Percentiles rank a stretch among this genome's conserved stretches.
phyloP scores from a whole-genome alignment of 2,329 filamentous ascomycete species.

The Aspergillus sp. region DNA sequence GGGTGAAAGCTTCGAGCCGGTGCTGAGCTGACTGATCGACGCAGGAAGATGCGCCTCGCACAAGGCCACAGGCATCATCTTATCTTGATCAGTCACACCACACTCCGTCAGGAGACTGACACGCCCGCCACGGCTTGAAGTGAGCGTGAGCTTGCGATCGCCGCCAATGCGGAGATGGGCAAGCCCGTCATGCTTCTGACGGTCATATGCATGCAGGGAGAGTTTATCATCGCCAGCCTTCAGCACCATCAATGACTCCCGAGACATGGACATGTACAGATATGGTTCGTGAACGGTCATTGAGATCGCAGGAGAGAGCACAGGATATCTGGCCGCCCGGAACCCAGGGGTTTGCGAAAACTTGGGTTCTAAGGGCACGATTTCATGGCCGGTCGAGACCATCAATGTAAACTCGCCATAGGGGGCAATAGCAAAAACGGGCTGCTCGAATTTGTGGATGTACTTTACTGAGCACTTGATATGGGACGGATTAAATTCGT shows the following conservation, averaged over 20 bases:
- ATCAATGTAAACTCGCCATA: conserved; percentile 45
- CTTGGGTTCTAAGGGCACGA: conserved; percentile 45
- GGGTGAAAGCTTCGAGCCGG: conserved; percentile 15
- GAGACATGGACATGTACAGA: conserved; percentile 54
- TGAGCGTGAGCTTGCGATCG: conserved; percentile 46
- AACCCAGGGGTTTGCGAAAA: conserved; percentile 41
- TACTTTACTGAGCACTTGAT: conserved; percentile 37
- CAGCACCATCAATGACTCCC: conserved; percentile 53
- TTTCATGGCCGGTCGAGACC: conserved; percentile 43
- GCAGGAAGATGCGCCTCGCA: conserved; percentile 33
- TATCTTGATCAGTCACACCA: conserved; percentile 24
- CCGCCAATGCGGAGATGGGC: conserved; percentile 38
- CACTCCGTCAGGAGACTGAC: conserved; percentile 40
- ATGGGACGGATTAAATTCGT: conserved; percentile 20
- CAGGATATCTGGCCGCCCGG: conserved; percentile 34
- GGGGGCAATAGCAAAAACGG: conserved; percentile 56
- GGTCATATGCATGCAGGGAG: conserved; percentile 33
- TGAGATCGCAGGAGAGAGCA: conserved; percentile 50
- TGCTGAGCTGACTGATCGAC: conserved; percentile 31
- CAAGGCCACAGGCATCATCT: conserved; percentile 28
- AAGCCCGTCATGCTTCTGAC: conserved; percentile 30
- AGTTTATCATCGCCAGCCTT: conserved; percentile 37
- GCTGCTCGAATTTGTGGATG: conserved; percentile 32
- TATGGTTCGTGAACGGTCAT: conserved; percentile 47
- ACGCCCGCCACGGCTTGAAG: conserved; percentile 51